phyloP scores from a whole-genome alignment of 495 filamentous ascomycete species.

The Viridothelium virens region DNA sequence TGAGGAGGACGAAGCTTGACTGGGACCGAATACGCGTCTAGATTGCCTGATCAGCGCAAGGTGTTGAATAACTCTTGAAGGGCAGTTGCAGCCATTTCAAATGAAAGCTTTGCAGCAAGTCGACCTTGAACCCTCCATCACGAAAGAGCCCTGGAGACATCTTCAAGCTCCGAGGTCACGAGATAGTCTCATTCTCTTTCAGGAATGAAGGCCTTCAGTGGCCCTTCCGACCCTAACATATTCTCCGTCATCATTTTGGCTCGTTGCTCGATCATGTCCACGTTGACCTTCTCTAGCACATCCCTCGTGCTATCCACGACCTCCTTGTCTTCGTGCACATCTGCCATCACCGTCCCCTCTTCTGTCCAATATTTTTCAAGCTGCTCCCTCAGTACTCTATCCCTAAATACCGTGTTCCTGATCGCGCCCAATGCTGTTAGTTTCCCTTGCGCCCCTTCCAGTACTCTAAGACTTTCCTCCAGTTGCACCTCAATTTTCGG shows the following conservation, averaged over 20 bases:
- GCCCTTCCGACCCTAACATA: slow-evolving; percentile 1
- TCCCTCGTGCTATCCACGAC: slow-evolving; percentile 47
- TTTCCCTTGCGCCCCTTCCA: slow-evolving; percentile 44
- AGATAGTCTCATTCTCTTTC: not conserved
- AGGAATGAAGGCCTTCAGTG: not conserved
- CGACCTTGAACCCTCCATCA: too few relatives aligned
- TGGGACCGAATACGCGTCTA: not conserved
- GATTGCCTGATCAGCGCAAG: not conserved
- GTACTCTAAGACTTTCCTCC: slow-evolving; percentile 34
- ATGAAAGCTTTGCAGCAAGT: too few relatives aligned
- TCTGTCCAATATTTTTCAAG: slow-evolving; percentile 53
- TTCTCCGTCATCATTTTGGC: slow-evolving; percentile 47
- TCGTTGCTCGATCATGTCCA: slow-evolving; percentile 45
- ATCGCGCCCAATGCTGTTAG: slow-evolving; percentile 48
- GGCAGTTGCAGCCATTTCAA: too few relatives aligned
- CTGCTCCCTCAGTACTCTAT: slow-evolving; percentile 45
- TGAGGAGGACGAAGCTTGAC: slow-evolving; percentile 40
- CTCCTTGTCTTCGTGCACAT: slow-evolving; percentile 44
- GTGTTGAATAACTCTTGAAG: too few relatives aligned
- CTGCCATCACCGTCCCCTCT: slow-evolving; percentile 34
- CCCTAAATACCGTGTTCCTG: slow-evolving; percentile 52
- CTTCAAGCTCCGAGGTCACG: not conserved
- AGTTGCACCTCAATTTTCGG: slow-evolving; percentile 44
- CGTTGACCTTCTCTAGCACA: slow-evolving; percentile 44
- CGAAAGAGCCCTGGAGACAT: not conserved